A percentile compares a stretch with the other conserved stretches of the same genome.
phyloP scores from a whole-genome alignment of 495 filamentous ascomycete genomes.

The Neurospora sp. region DNA sequence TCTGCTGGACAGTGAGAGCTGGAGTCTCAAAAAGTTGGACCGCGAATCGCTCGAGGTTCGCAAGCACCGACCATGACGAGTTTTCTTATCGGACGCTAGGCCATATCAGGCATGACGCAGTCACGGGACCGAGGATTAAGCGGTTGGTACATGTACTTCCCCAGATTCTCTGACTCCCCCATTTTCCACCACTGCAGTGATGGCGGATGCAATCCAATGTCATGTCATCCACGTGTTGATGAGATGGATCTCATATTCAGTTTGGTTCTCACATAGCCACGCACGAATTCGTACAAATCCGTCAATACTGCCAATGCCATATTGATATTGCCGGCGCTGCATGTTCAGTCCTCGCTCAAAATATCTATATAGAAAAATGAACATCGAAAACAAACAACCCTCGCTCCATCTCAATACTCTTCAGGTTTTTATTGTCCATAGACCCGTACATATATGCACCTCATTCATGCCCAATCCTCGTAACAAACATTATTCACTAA shows the following conservation, averaged over 20 bases:
- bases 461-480: constrained; percentile 2
- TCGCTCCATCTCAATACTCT: background rate
- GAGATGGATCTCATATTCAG: background rate
- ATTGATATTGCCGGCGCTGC: background rate
- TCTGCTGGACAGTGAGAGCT: background rate
- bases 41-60: background rate
- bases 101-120: background rate
- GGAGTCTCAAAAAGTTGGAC: background rate
- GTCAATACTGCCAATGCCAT: background rate
- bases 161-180: background rate
- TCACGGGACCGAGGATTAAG: background rate
- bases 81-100: constrained; percentile 5
- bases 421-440: background rate
- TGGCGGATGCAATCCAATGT: background rate
- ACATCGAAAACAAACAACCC: background rate
- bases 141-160: background rate
- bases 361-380: background rate
- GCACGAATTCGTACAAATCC: background rate
- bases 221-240: background rate
- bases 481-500: background rate
- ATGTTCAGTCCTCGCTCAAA: background rate
- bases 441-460: background rate
- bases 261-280: background rate
- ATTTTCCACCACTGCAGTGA: background rate
- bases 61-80: constrained; percentile 9